Base-by-base conservation (phyloP, 192 early-diverging fungal genomes). In the Helicostylum pulchrum region DNA sequence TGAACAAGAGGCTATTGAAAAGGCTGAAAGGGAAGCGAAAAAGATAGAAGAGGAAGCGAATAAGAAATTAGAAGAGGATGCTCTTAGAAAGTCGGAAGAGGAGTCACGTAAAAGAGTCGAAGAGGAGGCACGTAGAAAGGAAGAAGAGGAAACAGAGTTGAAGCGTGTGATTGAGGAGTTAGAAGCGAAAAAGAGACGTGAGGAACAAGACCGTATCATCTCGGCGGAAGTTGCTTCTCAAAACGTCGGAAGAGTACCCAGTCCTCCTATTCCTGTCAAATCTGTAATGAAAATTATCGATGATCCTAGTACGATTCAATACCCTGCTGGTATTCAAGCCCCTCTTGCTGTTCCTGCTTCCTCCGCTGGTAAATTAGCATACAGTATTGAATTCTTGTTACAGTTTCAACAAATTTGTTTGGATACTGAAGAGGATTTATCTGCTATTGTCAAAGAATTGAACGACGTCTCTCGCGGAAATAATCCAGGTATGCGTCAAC, bases 301-400 rank as follows among this genome's bases (percentile, higher is more conserved):
- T 44, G 78, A 88, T 57, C 75, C 76, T 36, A 70, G 57, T 43
- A 57, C 72, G 8, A 73, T 83, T 20, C 32, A 49, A 20, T 84
- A 82, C 44, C 80, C 79, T 51, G 50, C 77, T 11, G 54, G 70
- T 55, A 75, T 87, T 19, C 82, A 80, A 49, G 79, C 82, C 23
- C 86, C 85, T n/a, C 17, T 20, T 19, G 23, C 43, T 14, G 68
- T 80, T 20, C 70, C 43, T 14, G 68, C 79, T 20, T 70, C 75
- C 12, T 74, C 78, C 1, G 68, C 81, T 32, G 82, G 85, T 59
- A 87, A 87, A 47, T 83, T 86, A 64, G 78, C 79, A 58, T 94
- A 92, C 59, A 77, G 83, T 23, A 75, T 79, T 23, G 86, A 79
- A 61, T 96, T 96, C 75, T 80, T 96, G 67, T 82, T 90, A 78